Base-by-base conservation (phyloP, 2,329 filamentous ascomycete genomes). In the Trichoderma harzianum region DNA sequence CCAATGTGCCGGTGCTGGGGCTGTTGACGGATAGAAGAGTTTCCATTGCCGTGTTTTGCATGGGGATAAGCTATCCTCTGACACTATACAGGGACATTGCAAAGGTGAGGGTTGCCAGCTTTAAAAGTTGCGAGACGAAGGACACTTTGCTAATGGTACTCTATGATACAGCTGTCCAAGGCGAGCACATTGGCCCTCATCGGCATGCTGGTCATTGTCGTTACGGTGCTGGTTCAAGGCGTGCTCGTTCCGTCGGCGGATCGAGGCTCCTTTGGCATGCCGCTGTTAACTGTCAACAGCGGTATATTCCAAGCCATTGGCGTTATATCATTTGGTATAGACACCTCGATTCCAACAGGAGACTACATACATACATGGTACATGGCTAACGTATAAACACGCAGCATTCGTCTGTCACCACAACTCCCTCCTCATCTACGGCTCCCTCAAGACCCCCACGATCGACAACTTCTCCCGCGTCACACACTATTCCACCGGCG, bases 391-490 rank as follows among this genome's bases (percentile, higher is more conserved):
- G 32, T 51, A 24, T 30, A 69, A 51, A 36, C 14, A 71, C 47
- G 28, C 72, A 83, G 89, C 89, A 64, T 91, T 91, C 74, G 89
- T 91, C 74, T 91, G 89, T 80, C 89, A 99, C 80, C 96, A 99
- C 84, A 99, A 99, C 84, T 97, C 94, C 66, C 91, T 99, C 73
- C 87, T 99, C 70, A 99, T 99, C 79, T 99, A 99, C 83, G 95
- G 95, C 75, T 98, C 95, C 3, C 88, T 99, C 74, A 91, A 92
- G 77, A 98, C 93, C 66, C 96, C 96, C 1, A 99, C 96, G 1
- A 92, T 99, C 77, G 95, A 98, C 85, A 94, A 97, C 74, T 99
- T 99, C 84, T 87, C 94, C 47, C 90, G 87, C 71, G 95, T 99
- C 51, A 99, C 96, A 47, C 96, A 99, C 84, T 97, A 93, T 83